A percentile compares a stretch with the other conserved stretches of the same genome.
These are phyloP conservation scores for Podospora pseudocomata DNA, from an alignment of 495 filamentous ascomycete genomes.

Conservation along the genomic window DNA sequence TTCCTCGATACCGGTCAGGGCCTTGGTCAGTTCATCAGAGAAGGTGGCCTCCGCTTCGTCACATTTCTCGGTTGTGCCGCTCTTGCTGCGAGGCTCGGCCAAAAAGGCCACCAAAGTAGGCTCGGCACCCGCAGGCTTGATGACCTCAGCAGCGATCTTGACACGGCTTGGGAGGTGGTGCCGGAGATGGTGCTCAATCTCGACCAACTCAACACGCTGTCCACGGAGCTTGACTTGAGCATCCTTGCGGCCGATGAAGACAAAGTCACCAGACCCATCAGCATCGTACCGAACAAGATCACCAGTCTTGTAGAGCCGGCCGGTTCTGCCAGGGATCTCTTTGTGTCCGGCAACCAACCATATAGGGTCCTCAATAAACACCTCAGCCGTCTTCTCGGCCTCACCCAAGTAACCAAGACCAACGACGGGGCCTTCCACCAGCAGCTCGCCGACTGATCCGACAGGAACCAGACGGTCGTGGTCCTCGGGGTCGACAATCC, in stretches of 20 bases:
- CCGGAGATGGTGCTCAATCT: constrained; percentile 33
- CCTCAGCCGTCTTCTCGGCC: constrained; percentile 53
- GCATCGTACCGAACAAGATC: constrained; percentile 49
- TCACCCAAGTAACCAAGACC: constrained; percentile 68
- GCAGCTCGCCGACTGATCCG: constrained; percentile 74
- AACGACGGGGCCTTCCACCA: constrained; percentile 57
- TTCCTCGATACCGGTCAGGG: constrained; percentile 13
- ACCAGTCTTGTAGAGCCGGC: constrained; percentile 34
- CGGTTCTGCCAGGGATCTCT: constrained; percentile 4
- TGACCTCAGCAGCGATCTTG: constrained; percentile 36
- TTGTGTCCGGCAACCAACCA: constrained; percentile 8
- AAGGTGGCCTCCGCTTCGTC: constrained; percentile 14
- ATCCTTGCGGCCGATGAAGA: constrained; percentile 36
- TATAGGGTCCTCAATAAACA: constrained; percentile 38
- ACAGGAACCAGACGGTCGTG: constrained; percentile 57
- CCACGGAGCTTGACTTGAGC: constrained; percentile 40
- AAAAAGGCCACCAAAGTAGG: constrained; percentile 33
- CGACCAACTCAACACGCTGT: constrained; percentile 38
- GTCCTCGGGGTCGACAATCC: constrained; percentile 59
- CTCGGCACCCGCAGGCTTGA: constrained; percentile 35
- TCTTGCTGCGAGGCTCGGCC: constrained; percentile 1
- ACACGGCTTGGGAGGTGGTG: constrained; percentile 16
- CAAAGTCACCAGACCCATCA: constrained; percentile 42
- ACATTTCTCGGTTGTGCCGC: background rate
- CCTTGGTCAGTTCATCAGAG: background rate